Evolutionary conservation across 768 basidiomycete species (phyloP), one percentile per base, ranked within the genome.

Genomic region (Dictyophora rubrovolvata): DNA sequence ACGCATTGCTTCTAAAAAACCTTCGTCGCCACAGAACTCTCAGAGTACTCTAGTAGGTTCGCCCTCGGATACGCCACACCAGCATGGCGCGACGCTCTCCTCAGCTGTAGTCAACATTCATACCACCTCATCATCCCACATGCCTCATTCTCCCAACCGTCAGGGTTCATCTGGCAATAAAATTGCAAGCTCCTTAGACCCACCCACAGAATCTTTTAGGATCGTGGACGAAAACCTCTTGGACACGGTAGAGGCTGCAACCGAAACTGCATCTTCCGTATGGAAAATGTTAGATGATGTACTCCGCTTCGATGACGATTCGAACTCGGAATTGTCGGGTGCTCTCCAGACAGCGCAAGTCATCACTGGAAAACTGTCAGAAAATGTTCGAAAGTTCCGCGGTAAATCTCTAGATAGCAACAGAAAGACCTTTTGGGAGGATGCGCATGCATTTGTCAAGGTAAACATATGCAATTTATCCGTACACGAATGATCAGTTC

Each of bases 231-330:
- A 84, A 55, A 87, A 90, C 64, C 81, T 89, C 3, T 72, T 94
- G 7, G 82, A 86, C 60, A 85, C 89, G 23, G 84, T 96, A 69
- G 84, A 84, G 63, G 73, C 74, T 8, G 89, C 93, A 14, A 82
- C 93, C 9, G 83, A 88, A 21, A 79, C 86, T 12, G 93, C 91
- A 10, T 86, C 87, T 11, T 75, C 77, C 22, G 86, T 91, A 21
- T 97, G 93, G 89, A 76, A 83, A 60, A 79, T 86, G 75, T 82
- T 93, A 67, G 84, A 85, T 63, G 84, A 86, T 58, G 76, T 87
- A 61, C 70, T 89, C n/a, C 64, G 55, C 28, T 77, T 81, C 34
- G 68, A 74, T n/a, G 64, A 74, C 23, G 74, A 75, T 50, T 60
- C 69, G 16, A 71, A 71, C 28, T 69, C 68, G 47, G 78, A 82